Conservation (phyloP, 768 basidiomycete species). For the Lentinus tigrinus region DNA sequence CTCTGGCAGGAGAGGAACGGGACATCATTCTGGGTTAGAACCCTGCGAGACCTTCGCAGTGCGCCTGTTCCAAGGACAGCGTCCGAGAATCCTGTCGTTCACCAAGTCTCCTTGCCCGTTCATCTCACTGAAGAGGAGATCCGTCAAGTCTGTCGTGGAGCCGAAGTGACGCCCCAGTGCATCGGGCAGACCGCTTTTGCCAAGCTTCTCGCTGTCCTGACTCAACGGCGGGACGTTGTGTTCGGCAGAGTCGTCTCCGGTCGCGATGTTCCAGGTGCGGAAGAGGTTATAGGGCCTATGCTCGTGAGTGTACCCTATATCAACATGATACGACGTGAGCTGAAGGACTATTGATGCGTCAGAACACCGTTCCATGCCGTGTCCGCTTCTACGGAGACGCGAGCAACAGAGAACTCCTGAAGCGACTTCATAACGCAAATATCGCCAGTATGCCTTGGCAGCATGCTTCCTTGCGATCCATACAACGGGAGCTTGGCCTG, state of each 20-base stretch:
- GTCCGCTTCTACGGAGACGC: conserved; percentile 28
- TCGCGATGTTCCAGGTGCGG: conserved; percentile 38
- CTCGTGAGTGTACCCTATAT: conserved; percentile 32
- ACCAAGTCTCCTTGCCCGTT: background rate
- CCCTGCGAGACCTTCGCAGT: background rate
- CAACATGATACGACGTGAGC: background rate
- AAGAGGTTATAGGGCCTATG: conserved; percentile 46
- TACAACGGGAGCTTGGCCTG: conserved; percentile 35
- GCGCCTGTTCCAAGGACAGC: conserved; percentile 1
- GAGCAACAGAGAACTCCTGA: conserved; percentile 35
- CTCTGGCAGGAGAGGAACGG: conserved; percentile 38
- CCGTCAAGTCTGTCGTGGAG: background rate
- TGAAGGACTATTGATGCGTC: background rate
- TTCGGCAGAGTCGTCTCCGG: conserved; percentile 50
- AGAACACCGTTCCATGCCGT: conserved; percentile 49
- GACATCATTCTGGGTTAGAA: conserved; percentile 36
- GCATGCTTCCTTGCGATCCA: conserved; percentile 43
- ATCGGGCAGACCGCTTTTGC: conserved; percentile 34
- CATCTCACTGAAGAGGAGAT: background rate
- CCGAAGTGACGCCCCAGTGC: conserved; percentile 36
- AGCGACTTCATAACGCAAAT: conserved; percentile 37
- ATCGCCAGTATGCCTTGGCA: conserved; percentile 42
- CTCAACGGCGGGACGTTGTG: conserved; percentile 34
- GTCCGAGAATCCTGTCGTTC: background rate
- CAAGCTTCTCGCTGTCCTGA: conserved; percentile 25